Percentiles rank a stretch among this genome's conserved stretches.
Evolutionary conservation across 2,329 filamentous ascomycete genomes (phyloP).

Genomic region (Chaetomiaceae sp.): DNA sequence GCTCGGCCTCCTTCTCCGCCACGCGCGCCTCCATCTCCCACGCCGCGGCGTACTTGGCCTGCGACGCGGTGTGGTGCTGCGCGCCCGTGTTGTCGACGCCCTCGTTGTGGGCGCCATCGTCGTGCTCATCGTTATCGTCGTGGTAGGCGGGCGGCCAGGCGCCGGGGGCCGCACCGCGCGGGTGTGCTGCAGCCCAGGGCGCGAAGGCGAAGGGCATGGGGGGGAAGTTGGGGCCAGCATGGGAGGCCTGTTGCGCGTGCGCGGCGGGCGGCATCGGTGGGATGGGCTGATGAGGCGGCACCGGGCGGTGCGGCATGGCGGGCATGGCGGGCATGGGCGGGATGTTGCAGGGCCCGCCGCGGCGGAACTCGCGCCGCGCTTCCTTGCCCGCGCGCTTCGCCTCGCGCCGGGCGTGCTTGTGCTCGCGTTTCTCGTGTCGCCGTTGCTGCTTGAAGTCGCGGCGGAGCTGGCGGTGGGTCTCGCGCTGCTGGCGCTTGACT

Average conservation of each 20-base stretch:
- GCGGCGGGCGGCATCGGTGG: background rate
- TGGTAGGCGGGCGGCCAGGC: slow-evolving; percentile 28
- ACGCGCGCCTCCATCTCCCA: slow-evolving; percentile 32
- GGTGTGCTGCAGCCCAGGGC: too few species aligned
- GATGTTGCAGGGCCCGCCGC: background rate
- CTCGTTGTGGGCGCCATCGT: slow-evolving; percentile 5
- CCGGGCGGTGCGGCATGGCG: background rate
- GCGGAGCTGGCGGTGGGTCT: slow-evolving; percentile 29
- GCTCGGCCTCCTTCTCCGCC: slow-evolving; percentile 26
- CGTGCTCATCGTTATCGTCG: slow-evolving; percentile 22
- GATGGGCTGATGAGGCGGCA: background rate
- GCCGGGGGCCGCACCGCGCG: slow-evolving; percentile 22
- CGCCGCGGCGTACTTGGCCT: slow-evolving; percentile 33
- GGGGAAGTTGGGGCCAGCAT: background rate
- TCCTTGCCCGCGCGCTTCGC: slow-evolving; percentile 13
- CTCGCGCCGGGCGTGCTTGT: slow-evolving; percentile 20
- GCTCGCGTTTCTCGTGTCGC: slow-evolving; percentile 28
- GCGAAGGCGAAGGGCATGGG: too few species aligned
- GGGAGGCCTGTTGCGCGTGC: background rate
- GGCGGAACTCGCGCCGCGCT: slow-evolving; percentile 4
- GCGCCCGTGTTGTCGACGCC: slow-evolving; percentile 5
- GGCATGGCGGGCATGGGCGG: background rate
- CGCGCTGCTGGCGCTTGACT: slow-evolving; percentile 33
- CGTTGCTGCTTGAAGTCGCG: slow-evolving; percentile 30
- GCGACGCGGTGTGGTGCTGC: slow-evolving; percentile 21